These are phyloP conservation scores for Candida peoriensis DNA, from an alignment of 805 yeast genomes.

Conservation along the genomic window DNA sequence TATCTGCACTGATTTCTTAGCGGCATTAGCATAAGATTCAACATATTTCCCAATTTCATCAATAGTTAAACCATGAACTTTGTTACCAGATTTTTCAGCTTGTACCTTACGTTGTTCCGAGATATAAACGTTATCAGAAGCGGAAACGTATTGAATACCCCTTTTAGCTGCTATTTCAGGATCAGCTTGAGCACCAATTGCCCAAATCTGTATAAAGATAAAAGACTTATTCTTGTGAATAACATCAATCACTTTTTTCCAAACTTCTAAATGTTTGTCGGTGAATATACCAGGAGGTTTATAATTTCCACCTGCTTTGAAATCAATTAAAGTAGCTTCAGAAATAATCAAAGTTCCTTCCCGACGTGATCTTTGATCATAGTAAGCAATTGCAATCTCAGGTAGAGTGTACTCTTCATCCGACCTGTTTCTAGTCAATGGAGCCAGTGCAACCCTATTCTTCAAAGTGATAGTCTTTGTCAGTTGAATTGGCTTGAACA, in stretches of 20 bases:
- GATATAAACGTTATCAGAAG: slow-evolving; percentile 32
- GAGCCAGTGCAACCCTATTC: slow-evolving; percentile 41
- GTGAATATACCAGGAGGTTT: slow-evolving; percentile 45
- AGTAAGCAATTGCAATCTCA: slow-evolving; percentile 29
- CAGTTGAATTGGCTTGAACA: slow-evolving; percentile 35
- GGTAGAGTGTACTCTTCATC: slow-evolving; percentile 4
- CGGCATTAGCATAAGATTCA: slow-evolving; percentile 26
- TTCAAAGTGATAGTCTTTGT: slow-evolving; percentile 24
- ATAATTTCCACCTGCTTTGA: slow-evolving; percentile 35
- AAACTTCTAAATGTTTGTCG: slow-evolving; percentile 39
- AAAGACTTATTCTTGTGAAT: slow-evolving; percentile 45
- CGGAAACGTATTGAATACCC: slow-evolving; percentile 33
- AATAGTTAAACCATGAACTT: slow-evolving; percentile 28
- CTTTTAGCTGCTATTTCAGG: slow-evolving; percentile 31
- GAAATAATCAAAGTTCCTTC: slow-evolving; percentile 55
- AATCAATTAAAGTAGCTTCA: slow-evolving; percentile 49
- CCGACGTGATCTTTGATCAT: slow-evolving; percentile 44
- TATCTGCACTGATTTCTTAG: slow-evolving; percentile 30
- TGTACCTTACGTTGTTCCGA: slow-evolving; percentile 29
- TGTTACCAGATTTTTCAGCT: slow-evolving; percentile 29
- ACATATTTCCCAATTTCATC: slow-evolving; percentile 26
- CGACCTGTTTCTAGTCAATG: slow-evolving; percentile 42
- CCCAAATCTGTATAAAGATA: slow-evolving; percentile 44
- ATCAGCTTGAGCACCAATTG: slow-evolving; percentile 37
- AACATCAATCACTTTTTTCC: slow-evolving; percentile 42